These are phyloP conservation scores for Monosporascus sp. DNA, from an alignment of 2,329 filamentous ascomycete species.

Conservation along the genomic window DNA sequence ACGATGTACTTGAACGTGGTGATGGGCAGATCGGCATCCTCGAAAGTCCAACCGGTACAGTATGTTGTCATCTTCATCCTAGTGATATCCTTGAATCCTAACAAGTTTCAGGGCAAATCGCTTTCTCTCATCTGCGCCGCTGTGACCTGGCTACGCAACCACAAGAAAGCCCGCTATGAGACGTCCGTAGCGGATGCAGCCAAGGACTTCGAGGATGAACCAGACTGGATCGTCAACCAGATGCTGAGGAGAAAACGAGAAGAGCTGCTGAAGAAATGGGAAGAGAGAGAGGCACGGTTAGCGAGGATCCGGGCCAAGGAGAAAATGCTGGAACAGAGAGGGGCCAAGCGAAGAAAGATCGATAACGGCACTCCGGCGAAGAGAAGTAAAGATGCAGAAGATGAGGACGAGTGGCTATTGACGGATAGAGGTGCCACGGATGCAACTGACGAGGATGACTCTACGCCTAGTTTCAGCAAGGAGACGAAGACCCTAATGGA, in stretches of 20 bases:
- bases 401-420: constrained; percentile 63
- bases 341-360: constrained; percentile 40
- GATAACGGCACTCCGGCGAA: constrained; percentile 27
- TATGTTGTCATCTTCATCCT: constrained; percentile 24
- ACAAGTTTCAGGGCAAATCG: constrained; percentile 66
- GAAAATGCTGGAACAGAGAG: constrained; percentile 48
- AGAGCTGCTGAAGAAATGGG: constrained; percentile 60
- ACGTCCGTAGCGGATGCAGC: constrained; percentile 41
- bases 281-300: constrained; percentile 70
- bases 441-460: constrained; percentile 27
- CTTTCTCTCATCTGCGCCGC: constrained; percentile 85
- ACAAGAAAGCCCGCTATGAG: constrained; percentile 61
- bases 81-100: constrained; percentile 4
- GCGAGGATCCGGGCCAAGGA: constrained; percentile 60
- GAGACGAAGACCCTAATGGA: constrained; percentile 72
- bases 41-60: constrained; percentile 85
- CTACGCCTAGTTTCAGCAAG: constrained; percentile 58
- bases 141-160: constrained; percentile 82
- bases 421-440: constrained; percentile 59
- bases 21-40: constrained; percentile 79
- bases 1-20: constrained; percentile 65
- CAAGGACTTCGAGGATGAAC: constrained; percentile 57
- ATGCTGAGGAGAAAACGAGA: constrained; percentile 63
- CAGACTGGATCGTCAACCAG: constrained; percentile 79
- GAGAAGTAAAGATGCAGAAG: constrained; percentile 23